These are phyloP conservation scores for Moringa oleifera DNA, from an alignment of 345 rosid species.

Conservation along the genomic window DNA sequence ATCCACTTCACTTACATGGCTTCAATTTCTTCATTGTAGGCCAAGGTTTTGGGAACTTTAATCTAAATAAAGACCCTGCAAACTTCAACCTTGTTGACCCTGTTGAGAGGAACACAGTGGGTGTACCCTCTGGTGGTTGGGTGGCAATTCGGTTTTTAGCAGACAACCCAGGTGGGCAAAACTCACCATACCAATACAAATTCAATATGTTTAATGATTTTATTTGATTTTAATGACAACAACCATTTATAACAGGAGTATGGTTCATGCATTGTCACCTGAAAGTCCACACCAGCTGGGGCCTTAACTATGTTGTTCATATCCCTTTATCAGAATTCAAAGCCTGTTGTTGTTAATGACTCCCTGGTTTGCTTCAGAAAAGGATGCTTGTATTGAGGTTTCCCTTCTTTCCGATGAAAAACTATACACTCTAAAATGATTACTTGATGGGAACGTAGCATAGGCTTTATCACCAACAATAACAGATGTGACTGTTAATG, in stretches of 20 bases:
- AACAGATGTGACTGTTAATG: no score
- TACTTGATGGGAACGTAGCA: no score
- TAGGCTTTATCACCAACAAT: no score
- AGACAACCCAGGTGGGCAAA: constrained; percentile 55
- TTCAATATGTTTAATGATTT: background rate
- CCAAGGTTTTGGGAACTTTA: constrained; percentile 62
- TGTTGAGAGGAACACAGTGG: constrained; percentile 54
- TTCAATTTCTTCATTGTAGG: constrained; percentile 70
- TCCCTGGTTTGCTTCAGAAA: no score
- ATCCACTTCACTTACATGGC: constrained; percentile 71
- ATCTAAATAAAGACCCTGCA: constrained; percentile 45
- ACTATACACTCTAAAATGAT: no score
- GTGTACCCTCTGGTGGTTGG: constrained; percentile 69
- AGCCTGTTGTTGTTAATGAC: no score
- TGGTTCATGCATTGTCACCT: constrained; percentile 83
- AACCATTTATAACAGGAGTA: constrained; percentile 30
- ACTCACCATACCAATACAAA: background rate
- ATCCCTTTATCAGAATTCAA: no score
- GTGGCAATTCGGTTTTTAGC: constrained; percentile 66
- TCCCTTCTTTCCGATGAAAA: no score
- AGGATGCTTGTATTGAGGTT: no score
- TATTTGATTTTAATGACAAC: background rate
- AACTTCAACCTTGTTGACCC: constrained; percentile 54
- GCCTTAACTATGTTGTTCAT: no score
- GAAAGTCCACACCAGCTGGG: constrained; percentile 80